Percentiles rank a stretch among this genome's conserved stretches.
Conservation (phyloP, 2,329 filamentous ascomycete species). For the Keithomyces neogunnii region DNA sequence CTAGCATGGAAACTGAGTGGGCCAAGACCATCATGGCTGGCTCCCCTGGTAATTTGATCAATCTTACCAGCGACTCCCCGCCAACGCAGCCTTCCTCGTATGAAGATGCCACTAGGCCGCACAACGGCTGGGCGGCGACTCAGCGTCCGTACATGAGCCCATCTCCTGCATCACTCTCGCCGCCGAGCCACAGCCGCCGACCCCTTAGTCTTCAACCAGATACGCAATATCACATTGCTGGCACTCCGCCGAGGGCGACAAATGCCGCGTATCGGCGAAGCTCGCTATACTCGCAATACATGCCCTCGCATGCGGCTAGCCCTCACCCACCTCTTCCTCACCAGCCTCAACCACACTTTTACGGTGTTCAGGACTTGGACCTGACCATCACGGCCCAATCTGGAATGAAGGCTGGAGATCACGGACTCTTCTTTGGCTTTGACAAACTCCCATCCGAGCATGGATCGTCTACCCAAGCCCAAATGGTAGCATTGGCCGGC, state of each 20-base stretch:
- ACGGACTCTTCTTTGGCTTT: conserved; percentile 73
- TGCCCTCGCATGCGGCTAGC: conserved; percentile 33
- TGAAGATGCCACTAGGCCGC: conserved; percentile 35
- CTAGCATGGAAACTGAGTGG: conserved; percentile 40
- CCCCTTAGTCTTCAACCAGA: conserved; percentile 50
- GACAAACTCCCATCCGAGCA: conserved; percentile 54
- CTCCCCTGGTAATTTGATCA: conserved; percentile 46
- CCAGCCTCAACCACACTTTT: conserved; percentile 69
- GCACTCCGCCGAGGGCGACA: conserved; percentile 28
- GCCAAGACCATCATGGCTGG: conserved; percentile 31
- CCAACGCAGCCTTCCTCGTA: conserved; percentile 45
- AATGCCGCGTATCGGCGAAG: conserved; percentile 31
- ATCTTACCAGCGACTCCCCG: conserved; percentile 42
- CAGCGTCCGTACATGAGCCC: conserved; percentile 36
- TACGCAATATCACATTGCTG: conserved; percentile 31
- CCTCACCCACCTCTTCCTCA: conserved; percentile 61
- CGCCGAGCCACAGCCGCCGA: conserved; percentile 28
- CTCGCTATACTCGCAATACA: conserved; percentile 43
- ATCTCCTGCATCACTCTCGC: conserved; percentile 34
- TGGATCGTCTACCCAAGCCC: conserved; percentile 28
- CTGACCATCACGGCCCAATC: conserved; percentile 51
- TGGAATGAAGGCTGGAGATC: conserved; percentile 54
- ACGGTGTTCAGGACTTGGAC: conserved; percentile 65
- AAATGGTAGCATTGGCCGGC: conserved; percentile 67
- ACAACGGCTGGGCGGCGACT: conserved; percentile 37